phyloP scores from a whole-genome alignment of 1,284 basidiomycete species.

The Pulveroboletus ridleyi region DNA sequence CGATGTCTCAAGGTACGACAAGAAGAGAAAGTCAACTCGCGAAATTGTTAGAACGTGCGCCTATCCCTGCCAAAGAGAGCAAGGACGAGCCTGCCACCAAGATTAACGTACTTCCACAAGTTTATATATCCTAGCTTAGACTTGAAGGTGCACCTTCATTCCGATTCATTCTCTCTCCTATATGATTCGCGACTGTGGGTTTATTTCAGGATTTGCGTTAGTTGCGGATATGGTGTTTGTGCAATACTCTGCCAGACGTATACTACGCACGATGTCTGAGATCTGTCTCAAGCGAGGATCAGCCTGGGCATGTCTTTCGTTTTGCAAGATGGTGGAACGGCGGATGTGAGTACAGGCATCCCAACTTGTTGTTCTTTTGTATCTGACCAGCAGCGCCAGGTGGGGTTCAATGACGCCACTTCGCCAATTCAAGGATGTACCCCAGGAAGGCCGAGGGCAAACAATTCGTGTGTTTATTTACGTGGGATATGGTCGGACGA shows the following conservation, averaged over 20 bases:
- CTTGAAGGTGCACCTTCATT: conserved; percentile 70
- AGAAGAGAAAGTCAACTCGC: conserved; percentile 87
- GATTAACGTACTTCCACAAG: conserved; percentile 96
- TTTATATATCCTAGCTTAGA: conserved; percentile 95
- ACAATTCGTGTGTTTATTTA: conserved; percentile 78
- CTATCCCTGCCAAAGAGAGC: conserved; percentile 97
- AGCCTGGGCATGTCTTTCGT: conserved; percentile 88
- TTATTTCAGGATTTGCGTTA: conserved; percentile 94
- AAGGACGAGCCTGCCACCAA: conserved; percentile 98
- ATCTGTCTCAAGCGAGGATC: conserved; percentile 99
- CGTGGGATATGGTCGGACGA: not conserved
- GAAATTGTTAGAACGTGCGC: conserved; percentile 95
- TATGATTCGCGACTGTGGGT: not conserved
- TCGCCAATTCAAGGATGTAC: conserved; percentile 93
- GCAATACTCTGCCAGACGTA: conserved; percentile 92
- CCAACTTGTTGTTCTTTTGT: not conserved
- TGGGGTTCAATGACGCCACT: conserved; percentile 99
- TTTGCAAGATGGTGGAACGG: conserved; percentile 98
- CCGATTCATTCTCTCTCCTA: not conserved
- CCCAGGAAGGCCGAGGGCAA: conserved; percentile 94
- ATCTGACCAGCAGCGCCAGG: conserved; percentile 46
- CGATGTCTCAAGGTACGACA: conserved; percentile 54
- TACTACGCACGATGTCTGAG: conserved; percentile 90
- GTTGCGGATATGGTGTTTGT: conserved; percentile 99
- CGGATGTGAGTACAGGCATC: conserved; percentile 66